Conservation (phyloP, 2,329 filamentous ascomycete genomes). For the Cryphonectria japonica region DNA sequence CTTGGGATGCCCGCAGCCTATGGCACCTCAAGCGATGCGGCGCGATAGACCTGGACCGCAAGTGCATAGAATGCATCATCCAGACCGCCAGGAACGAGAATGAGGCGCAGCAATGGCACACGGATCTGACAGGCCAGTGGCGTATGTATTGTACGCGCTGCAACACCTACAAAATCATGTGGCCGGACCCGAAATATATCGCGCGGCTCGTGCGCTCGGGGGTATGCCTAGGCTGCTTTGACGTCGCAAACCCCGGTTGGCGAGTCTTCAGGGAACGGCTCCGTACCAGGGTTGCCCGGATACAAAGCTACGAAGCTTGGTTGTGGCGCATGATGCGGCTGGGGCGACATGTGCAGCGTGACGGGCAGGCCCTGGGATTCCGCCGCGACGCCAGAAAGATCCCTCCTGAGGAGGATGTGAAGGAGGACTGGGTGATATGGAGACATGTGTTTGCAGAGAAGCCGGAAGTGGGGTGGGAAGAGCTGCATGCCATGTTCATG, state of each 20-base stretch:
- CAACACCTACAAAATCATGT: neutral
- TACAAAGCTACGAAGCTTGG: neutral
- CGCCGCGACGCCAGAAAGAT: neutral
- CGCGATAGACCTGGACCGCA: neutral
- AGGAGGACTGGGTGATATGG: neutral
- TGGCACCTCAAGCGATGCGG: neutral
- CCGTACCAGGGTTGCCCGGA: neutral
- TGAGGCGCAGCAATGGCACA: neutral
- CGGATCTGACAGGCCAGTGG: neutral
- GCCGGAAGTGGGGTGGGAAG: neutral
- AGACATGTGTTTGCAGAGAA: neutral
- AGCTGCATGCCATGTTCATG: neutral
- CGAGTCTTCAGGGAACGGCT: neutral
- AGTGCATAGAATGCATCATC: neutral
- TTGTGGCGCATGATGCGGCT: neutral
- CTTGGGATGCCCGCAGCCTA: neutral
- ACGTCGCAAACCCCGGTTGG: neutral
- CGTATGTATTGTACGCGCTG: neutral
- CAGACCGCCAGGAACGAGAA: neutral
- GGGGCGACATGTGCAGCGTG: neutral
- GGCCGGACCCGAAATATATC: neutral
- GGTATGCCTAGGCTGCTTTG: neutral
- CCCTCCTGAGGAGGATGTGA: neutral
- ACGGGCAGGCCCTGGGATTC: neutral
- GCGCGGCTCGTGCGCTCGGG: no score